phyloP scores from a whole-genome alignment of 805 yeast species.

The Wickerhamomyces xylosicus region DNA sequence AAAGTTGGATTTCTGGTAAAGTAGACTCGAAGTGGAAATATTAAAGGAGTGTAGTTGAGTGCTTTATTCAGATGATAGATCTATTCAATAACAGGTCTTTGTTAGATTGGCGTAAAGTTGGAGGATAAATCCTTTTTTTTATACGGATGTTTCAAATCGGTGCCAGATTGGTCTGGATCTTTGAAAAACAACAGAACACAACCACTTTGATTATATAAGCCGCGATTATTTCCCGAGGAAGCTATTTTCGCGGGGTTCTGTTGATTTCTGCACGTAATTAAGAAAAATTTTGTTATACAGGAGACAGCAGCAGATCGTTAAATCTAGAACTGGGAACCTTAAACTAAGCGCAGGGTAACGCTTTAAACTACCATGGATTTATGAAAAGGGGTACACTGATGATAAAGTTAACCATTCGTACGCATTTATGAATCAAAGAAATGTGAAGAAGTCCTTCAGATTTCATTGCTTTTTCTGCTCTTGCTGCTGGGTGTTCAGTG shows the following conservation, averaged over 20 bases:
- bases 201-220: neutral
- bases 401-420: neutral
- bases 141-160: neutral
- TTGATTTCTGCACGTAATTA: neutral
- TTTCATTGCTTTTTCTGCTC: too few relatives aligned
- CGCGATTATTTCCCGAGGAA: neutral
- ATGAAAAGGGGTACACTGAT: neutral
- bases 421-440: neutral
- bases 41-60: slow-evolving; percentile 1
- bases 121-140: too few relatives aligned
- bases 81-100: neutral
- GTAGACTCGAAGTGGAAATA: neutral
- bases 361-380: neutral
- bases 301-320: neutral
- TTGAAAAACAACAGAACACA: neutral
- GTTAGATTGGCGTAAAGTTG: too few relatives aligned
- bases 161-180: neutral
- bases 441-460: too few relatives aligned
- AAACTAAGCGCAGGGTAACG: neutral
- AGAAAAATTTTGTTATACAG: neutral
- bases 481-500: too few relatives aligned
- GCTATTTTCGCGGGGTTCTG: neutral
- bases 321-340: neutral
- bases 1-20: slow-evolving; percentile 3
- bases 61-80: neutral